Evolutionary conservation across 345 rosid genomes (phyloP).

Genomic region (Hibiscus trionum): DNA sequence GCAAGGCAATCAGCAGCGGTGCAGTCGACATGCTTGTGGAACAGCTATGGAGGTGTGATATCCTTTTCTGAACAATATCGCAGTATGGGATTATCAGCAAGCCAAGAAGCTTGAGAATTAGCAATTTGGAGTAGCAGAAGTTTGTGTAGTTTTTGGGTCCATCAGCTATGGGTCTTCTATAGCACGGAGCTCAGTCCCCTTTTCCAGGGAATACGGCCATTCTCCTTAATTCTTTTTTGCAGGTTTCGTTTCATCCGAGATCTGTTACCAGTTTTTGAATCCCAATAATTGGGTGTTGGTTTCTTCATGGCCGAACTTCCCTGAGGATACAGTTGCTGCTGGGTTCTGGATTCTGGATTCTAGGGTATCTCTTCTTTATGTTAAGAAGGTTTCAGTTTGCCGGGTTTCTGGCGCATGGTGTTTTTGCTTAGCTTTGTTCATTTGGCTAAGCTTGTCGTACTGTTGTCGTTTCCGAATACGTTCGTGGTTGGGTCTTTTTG

Average conservation of each 20-base stretch:
- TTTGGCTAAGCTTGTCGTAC: slow-evolving; percentile 16
- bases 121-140: slow-evolving; percentile 23
- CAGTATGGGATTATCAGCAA: not conserved
- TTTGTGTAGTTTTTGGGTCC: slow-evolving; percentile 64
- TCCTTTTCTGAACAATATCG: slow-evolving; percentile 40
- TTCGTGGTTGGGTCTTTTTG: slow-evolving; percentile 27
- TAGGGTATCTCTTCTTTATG: slow-evolving; percentile 7
- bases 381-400: slow-evolving; percentile 17
- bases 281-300: slow-evolving; percentile 12
- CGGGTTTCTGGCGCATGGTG: slow-evolving; percentile 14
- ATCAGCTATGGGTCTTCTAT: slow-evolving; percentile 45
- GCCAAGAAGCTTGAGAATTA: slow-evolving; percentile 6
- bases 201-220: slow-evolving; percentile 53
- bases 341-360: slow-evolving; percentile 35
- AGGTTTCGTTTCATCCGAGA: slow-evolving; percentile 29
- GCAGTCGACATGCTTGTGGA: slow-evolving; percentile 52
- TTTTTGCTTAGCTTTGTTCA: slow-evolving; percentile 29
- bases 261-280: slow-evolving; percentile 37
- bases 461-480: slow-evolving; percentile 16
- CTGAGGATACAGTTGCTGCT: slow-evolving; percentile 41
- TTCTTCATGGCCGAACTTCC: slow-evolving; percentile 32
- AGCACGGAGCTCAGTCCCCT: slow-evolving; percentile 26
- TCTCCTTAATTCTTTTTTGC: slow-evolving; percentile 53
- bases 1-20: slow-evolving; percentile 54
- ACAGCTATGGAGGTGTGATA: slow-evolving; percentile 73